Conservation (phyloP, 768 basidiomycete species). For the Auricularia heimuer region DNA sequence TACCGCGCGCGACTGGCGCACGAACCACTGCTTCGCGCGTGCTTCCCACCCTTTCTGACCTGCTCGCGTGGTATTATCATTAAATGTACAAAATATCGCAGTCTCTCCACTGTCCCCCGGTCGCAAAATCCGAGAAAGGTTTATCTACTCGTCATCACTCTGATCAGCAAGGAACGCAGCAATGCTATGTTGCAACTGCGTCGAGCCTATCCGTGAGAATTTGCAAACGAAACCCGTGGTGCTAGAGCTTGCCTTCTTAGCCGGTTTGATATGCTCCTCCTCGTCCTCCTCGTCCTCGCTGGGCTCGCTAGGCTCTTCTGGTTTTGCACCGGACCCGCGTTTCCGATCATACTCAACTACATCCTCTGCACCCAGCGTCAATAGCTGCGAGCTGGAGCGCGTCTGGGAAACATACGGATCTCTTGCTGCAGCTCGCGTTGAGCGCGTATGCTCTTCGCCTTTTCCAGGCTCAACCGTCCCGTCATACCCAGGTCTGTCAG, state of each 20-base stretch:
- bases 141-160: constrained; percentile 49
- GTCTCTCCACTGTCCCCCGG: constrained; percentile 5
- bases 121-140: background rate
- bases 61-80: too few relatives aligned
- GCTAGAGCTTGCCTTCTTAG: constrained; percentile 29
- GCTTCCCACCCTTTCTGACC: too few relatives aligned
- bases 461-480: constrained; percentile 65
- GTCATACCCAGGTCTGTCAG: constrained; percentile 71
- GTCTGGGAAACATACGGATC: constrained; percentile 41
- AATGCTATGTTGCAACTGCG: constrained; percentile 46
- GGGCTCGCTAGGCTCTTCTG: background rate
- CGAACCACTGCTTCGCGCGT: background rate
- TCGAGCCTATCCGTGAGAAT: constrained; percentile 11
- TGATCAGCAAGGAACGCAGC: constrained; percentile 65
- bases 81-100: background rate
- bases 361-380: constrained; percentile 42
- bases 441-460: constrained; percentile 66
- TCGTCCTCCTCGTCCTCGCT: constrained; percentile 23
- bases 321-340: constrained; percentile 3
- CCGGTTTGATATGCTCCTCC: constrained; percentile 19
- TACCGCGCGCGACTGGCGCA: background rate
- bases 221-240: constrained; percentile 1
- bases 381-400: background rate
- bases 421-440: constrained; percentile 71
- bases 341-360: constrained; percentile 56